Base-by-base conservation (phyloP, 2,329 filamentous ascomycete genomes). In the Xylariales sp. region DNA sequence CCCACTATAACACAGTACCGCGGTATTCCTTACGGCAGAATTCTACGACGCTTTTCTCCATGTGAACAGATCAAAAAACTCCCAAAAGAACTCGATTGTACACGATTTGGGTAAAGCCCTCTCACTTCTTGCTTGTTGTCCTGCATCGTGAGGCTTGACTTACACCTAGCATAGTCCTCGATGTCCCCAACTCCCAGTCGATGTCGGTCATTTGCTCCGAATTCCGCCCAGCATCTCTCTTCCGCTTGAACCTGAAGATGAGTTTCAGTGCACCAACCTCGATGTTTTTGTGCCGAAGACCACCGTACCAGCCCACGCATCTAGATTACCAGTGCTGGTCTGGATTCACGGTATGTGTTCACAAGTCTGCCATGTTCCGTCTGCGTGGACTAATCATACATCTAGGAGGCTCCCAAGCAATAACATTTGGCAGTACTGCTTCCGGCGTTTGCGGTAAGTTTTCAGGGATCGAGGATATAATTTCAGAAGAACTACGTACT, bases 221-320 rank as follows among this genome's bases (percentile, higher is more conserved):
- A 58, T 69, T 2, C 67, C 68, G 0, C 57, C 60, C 5, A 52
- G 61, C 5, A 51, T 53, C 8, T 28, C 12, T 0, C 12, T 25
- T 5, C 44, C 45, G 0, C 3, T 4, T 0, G 62, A 66, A 25
- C 47, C 45, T 0, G 61, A 69, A 43, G 63, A 70, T 38, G 69
- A 72, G 46, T 64, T 70, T 4, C 51, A 55, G 15, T 71, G 68
- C 34, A 46, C 67, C 31, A 71, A 70, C 38, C 24, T 72, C 3
- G 65, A 70, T 16, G 57, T 72, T 3, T 62, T 52, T 4, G 46
- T 52, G 14, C 66, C 57, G 16, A 20, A 21, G 3, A 14, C 10
- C 0, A 46, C 48, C 3, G 38, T 42, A 1, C 9, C 29, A 3
- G 6, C 34, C 0, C 21, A 7, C 0, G 20, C 35, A 4, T 33